Evolutionary conservation across 768 basidiomycete species (phyloP).

Genomic region (Coprinellus micaceus): DNA sequence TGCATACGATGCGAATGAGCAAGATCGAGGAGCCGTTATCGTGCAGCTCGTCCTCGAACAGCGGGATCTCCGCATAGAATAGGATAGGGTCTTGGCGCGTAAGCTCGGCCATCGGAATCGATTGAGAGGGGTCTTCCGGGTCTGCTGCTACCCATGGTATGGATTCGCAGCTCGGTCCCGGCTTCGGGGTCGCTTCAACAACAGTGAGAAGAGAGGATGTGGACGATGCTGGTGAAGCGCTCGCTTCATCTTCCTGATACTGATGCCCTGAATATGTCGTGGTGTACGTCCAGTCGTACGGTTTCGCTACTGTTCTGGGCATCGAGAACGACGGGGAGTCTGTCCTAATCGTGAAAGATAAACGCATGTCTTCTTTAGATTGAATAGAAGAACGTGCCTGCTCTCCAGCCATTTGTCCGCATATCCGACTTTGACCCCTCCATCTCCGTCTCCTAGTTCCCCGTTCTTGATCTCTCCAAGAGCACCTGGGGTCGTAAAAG

Average conservation of each 20-base stretch:
- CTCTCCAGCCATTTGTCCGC: conserved; percentile 93
- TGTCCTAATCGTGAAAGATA: conserved; percentile 43
- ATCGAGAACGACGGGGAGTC: conserved; percentile 65
- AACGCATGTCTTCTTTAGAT: conserved; percentile 7
- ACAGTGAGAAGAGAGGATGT: no score
- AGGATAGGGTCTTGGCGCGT: conserved; percentile 91
- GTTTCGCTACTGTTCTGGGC: conserved; percentile 77
- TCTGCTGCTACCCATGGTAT: conserved; percentile 53
- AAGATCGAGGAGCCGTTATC: conserved; percentile 91
- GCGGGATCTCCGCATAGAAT: conserved; percentile 93
- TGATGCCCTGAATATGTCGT: conserved; percentile 77
- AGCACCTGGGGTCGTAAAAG: conserved; percentile 66
- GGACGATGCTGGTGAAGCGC: no score
- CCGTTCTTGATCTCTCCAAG: conserved; percentile 71
- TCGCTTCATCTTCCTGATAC: no score
- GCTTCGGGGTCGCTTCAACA: no score
- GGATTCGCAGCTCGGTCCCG: no score
- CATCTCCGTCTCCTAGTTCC: conserved; percentile 74
- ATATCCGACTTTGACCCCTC: conserved; percentile 91
- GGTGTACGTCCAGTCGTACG: conserved; percentile 98
- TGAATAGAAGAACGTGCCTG: conserved; percentile 51
- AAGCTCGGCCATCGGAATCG: conserved; percentile 81
- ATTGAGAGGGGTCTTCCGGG: conserved; percentile 50
- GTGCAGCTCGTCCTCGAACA: conserved; percentile 96
- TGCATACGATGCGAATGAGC: conserved; percentile 81